Percentiles rank a stretch among this genome's conserved stretches.
phyloP scores from a whole-genome alignment of 176 grass and related monocot species.

The Oryza brachyantha region DNA sequence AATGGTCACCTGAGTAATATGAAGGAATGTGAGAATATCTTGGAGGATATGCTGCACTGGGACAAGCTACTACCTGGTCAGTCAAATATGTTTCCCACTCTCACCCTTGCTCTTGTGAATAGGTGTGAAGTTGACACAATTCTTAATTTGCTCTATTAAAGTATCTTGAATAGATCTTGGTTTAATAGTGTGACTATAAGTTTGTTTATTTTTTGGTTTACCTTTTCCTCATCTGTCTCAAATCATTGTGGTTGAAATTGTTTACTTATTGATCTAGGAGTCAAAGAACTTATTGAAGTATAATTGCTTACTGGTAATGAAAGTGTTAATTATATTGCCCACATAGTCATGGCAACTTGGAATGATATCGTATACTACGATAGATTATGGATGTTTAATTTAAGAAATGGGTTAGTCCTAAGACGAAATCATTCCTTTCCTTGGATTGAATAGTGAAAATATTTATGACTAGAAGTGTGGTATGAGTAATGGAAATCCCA shows the following conservation, averaged over 20 bases:
- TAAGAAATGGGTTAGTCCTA: neutral
- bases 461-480: neutral
- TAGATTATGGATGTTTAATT: neutral
- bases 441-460: neutral
- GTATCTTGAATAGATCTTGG: neutral
- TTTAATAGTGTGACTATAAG: neutral
- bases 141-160: constrained; percentile 8
- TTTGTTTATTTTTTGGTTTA: neutral
- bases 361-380: neutral
- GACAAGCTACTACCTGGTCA: constrained; percentile 85
- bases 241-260: neutral
- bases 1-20: constrained; percentile 46
- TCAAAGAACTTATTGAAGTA: neutral
- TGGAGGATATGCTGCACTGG: constrained; percentile 89
- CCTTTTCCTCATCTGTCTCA: neutral
- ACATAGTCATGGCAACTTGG: neutral
- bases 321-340: neutral
- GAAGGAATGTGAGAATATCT: constrained; percentile 77
- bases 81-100: constrained; percentile 13
- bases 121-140: neutral
- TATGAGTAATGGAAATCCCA: neutral
- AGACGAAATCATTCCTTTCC: neutral
- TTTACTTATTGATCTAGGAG: neutral
- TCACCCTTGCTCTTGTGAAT: neutral
- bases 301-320: constrained; percentile 15